A percentile compares a stretch with the other conserved stretches of the same genome.
Evolutionary conservation across 306 rosid species (phyloP).

Genomic region (Arachis stenosperma): DNA sequence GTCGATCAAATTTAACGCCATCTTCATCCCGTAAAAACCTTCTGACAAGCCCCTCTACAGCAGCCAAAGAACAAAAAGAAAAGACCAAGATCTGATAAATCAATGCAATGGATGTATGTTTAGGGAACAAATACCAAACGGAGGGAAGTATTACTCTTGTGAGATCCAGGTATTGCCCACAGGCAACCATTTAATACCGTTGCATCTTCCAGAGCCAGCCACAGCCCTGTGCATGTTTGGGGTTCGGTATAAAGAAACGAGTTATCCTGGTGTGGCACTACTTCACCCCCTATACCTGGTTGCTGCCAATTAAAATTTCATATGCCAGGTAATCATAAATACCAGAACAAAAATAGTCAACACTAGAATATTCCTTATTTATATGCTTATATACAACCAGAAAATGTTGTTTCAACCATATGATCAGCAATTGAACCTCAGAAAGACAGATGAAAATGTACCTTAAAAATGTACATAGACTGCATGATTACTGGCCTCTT

Average conservation of each 20-base stretch:
- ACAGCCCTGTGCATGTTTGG: conserved; percentile 89
- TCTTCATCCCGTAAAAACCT: conserved; percentile 76
- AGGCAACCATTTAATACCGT: conserved; percentile 78
- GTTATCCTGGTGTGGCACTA: conserved; percentile 97
- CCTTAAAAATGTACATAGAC: conserved; percentile 98
- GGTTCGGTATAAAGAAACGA: conserved; percentile 93
- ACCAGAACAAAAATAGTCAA: conserved; percentile 22
- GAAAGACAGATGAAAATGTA: conserved; percentile 35
- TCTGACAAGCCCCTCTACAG: conserved; percentile 86
- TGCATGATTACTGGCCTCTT: conserved; percentile 78
- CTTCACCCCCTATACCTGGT: conserved; percentile 99
- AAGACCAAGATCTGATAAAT: conserved; percentile 23
- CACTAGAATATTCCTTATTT: neutral
- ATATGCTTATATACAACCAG: neutral
- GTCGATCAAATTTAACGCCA: conserved; percentile 81
- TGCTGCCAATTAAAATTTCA: conserved; percentile 60
- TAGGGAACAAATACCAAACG: conserved; percentile 12
- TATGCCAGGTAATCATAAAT: conserved; percentile 21
- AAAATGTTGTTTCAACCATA: conserved; percentile 17
- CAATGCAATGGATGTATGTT: conserved; percentile 24
- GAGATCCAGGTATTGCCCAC: conserved; percentile 97
- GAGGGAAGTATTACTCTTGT: conserved; percentile 60
- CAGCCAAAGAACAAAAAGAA: conserved; percentile 23
- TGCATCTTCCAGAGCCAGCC: conserved; percentile 97
- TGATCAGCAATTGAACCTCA: conserved; percentile 23